phyloP scores from a whole-genome alignment of 208 protist species.

The Crithidia brevicula region DNA sequence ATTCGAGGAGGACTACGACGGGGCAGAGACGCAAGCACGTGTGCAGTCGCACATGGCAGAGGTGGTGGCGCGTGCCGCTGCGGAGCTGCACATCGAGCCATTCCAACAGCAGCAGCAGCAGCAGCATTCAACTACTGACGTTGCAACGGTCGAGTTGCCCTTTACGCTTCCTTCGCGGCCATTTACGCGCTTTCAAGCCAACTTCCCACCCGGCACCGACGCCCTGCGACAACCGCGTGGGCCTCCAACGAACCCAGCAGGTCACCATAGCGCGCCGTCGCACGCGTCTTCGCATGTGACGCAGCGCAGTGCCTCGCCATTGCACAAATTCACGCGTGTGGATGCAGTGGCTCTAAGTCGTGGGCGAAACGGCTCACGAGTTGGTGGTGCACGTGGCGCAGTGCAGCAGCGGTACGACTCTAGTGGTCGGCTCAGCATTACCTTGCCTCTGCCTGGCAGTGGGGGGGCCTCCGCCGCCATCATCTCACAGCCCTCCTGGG shows the following conservation, averaged over 20 bases:
- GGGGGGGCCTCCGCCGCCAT: conserved; percentile 4
- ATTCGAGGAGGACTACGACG: conserved; percentile 4
- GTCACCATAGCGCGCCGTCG: too few relatives aligned
- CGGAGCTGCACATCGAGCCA: not conserved
- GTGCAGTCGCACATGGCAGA: conserved; percentile 14
- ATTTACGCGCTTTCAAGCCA: conserved; percentile 41
- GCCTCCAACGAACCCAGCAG: not conserved
- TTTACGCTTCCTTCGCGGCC: conserved; percentile 48
- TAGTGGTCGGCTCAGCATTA: conserved; percentile 18
- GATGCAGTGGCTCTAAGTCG: not conserved
- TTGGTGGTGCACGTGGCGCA: not conserved
- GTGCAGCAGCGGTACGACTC: conserved; percentile 13
- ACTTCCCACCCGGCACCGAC: conserved; percentile 70
- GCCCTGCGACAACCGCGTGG: conserved; percentile 32
- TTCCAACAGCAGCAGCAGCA: not conserved
- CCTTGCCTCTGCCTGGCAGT: conserved; percentile 15
- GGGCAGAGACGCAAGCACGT: conserved; percentile 13
- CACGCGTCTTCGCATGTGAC: not conserved
- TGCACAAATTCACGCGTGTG: not conserved
- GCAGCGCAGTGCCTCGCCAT: not conserved
- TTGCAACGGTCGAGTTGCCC: conserved; percentile 1
- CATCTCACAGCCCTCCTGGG: conserved; percentile 24
- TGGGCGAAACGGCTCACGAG: too few relatives aligned
- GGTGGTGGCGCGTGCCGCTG: conserved; percentile 14
- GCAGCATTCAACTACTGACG: not conserved